These are phyloP conservation scores for Waitea zeae DNA, from an alignment of 1,284 basidiomycete species.

Conservation along the genomic window DNA sequence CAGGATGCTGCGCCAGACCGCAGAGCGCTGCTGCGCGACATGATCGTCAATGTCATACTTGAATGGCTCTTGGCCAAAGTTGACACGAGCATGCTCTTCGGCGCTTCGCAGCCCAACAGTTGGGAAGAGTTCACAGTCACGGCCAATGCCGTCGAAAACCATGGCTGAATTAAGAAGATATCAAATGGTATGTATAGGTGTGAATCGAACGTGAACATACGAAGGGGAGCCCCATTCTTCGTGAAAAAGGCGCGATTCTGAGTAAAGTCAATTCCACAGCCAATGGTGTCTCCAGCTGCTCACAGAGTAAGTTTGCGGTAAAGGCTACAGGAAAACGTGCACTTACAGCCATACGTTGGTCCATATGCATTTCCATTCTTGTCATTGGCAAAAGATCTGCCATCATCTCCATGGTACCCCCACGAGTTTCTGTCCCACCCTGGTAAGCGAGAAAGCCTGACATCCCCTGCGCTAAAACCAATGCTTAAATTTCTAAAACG, in stretches of 20 bases:
- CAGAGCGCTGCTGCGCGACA: slow-evolving; percentile 45
- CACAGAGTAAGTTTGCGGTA: slow-evolving; percentile 5
- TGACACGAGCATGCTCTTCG: slow-evolving; percentile 57
- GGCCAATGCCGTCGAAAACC: slow-evolving; percentile 60
- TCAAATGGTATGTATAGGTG: not conserved
- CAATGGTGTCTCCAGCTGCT: slow-evolving; percentile 69
- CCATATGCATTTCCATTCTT: slow-evolving; percentile 62
- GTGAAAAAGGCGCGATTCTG: slow-evolving; percentile 74
- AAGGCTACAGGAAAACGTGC: slow-evolving; percentile 2
- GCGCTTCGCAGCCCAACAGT: slow-evolving; percentile 74
- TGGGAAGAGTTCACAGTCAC: slow-evolving; percentile 51
- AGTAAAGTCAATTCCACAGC: slow-evolving; percentile 81
- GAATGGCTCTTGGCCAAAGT: slow-evolving; percentile 79
- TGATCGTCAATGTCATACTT: slow-evolving; percentile 76
- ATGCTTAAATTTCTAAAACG: slow-evolving; percentile 58
- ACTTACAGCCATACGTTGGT: slow-evolving; percentile 56
- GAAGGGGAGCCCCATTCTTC: slow-evolving; percentile 69
- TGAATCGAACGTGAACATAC: slow-evolving; percentile 19
- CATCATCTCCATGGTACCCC: slow-evolving; percentile 93
- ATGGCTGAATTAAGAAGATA: slow-evolving; percentile 23
- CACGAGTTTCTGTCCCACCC: slow-evolving; percentile 86
- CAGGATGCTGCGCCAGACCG: slow-evolving; percentile 47
- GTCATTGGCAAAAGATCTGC: slow-evolving; percentile 58
- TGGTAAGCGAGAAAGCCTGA: slow-evolving; percentile 59
- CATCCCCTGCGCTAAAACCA: slow-evolving; percentile 36